Evolutionary conservation across 2,329 filamentous ascomycete species (phyloP).

Genomic region (Cryphonectria nitschkei): DNA sequence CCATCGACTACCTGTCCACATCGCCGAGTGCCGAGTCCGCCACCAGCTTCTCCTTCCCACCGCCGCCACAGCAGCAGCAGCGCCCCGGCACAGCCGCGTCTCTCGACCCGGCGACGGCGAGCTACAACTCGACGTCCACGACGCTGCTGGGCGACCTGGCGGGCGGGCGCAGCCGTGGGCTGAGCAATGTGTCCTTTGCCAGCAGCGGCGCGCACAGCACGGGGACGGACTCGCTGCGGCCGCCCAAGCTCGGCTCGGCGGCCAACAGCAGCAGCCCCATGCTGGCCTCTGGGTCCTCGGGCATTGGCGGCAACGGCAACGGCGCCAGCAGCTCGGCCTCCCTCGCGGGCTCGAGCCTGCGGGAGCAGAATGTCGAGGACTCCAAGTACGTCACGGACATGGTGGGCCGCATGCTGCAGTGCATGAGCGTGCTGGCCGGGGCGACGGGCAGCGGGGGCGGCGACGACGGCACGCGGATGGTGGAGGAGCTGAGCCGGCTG

Average conservation of each 20-base stretch:
- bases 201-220: slow-evolving; percentile 48
- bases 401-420: slow-evolving; percentile 94
- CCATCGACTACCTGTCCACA: slow-evolving; percentile 49
- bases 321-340: slow-evolving; percentile 32
- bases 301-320: slow-evolving; percentile 32
- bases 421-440: slow-evolving; percentile 85
- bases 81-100: slow-evolving; percentile 76
- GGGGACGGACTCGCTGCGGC: slow-evolving; percentile 42
- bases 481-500: slow-evolving; percentile 82
- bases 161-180: slow-evolving; percentile 73
- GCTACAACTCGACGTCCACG: slow-evolving; percentile 78
- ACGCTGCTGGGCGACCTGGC: slow-evolving; percentile 73
- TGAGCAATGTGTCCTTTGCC: slow-evolving; percentile 79
- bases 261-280: slow-evolving; percentile 22
- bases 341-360: slow-evolving; percentile 41
- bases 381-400: slow-evolving; percentile 88
- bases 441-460: slow-evolving; percentile 55
- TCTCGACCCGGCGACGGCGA: slow-evolving; percentile 73
- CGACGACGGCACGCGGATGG: slow-evolving; percentile 75
- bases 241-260: slow-evolving; percentile 34
- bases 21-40: slow-evolving; percentile 52
- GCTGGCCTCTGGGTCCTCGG: slow-evolving; percentile 24
- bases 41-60: slow-evolving; percentile 37
- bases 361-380: slow-evolving; percentile 66
- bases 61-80: slow-evolving; percentile 35